A percentile compares a stretch with the other conserved stretches of the same genome.
phyloP scores from a whole-genome alignment of 2,329 filamentous ascomycete genomes.

The Phaeosphaeria sp. region DNA sequence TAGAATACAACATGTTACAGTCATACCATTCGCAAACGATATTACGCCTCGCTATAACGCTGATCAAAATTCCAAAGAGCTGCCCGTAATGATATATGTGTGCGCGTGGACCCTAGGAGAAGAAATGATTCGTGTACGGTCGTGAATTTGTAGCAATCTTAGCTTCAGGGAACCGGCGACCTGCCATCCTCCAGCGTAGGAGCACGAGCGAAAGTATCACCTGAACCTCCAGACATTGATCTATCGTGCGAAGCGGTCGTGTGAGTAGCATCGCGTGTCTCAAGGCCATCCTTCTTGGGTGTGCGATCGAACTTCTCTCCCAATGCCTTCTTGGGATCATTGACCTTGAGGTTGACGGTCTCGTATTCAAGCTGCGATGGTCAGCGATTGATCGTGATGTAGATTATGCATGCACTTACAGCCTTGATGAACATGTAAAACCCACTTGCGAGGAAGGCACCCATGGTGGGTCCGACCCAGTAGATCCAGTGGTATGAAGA shows the following conservation, averaged over 20 bases:
- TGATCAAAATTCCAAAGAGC: neutral
- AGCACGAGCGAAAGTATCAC: neutral
- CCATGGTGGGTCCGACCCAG: slow-evolving; percentile 35
- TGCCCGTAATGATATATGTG: no score
- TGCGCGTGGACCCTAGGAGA: neutral
- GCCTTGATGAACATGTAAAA: slow-evolving; percentile 57
- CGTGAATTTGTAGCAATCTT: neutral
- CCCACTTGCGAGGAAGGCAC: slow-evolving; percentile 51
- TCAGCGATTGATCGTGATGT: neutral
- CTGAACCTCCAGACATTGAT: neutral
- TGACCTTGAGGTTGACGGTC: slow-evolving; percentile 33
- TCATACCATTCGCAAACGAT: neutral
- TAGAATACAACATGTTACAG: neutral
- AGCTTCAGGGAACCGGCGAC: neutral
- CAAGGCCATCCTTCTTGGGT: neutral
- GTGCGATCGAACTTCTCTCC: slow-evolving; percentile 15
- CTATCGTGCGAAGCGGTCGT: slow-evolving; percentile 7
- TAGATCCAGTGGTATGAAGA: slow-evolving; percentile 56
- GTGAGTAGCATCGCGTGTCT: neutral
- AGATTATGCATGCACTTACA: neutral
- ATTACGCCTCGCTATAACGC: neutral
- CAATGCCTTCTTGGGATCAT: slow-evolving; percentile 21
- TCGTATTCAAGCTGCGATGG: slow-evolving; percentile 31
- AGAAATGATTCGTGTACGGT: neutral
- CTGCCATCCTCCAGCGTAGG: neutral